Evolutionary conservation across 805 yeast genomes (phyloP), one percentile per base, ranked within the genome.

Genomic region (Helenozyma rhizophorensis): DNA sequence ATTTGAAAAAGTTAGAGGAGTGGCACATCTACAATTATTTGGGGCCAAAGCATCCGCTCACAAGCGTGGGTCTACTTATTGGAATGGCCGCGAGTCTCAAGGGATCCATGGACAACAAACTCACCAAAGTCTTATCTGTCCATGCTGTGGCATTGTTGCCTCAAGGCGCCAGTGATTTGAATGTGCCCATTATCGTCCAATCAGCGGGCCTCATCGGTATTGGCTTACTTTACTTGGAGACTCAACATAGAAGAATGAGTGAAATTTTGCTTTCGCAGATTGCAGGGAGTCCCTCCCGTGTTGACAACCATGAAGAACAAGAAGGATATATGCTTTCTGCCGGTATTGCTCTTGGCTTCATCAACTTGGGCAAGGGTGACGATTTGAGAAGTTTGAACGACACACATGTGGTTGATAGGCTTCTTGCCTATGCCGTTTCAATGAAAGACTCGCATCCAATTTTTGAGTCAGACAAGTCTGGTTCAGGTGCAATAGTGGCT

Each of bases 11-110:
- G 25, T 60, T 93, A 16, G 97, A 90, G 50, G 96, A 93, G 55
- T 93, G 97, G 97, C 96, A 89, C 53, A 83, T 90, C 19, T 93
- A 87, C 55, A 89, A 90, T 51, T 88, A 87, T 45, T 62, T 93
- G 33, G 95, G 96, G 0, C 95, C 96, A 1, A 89, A 93, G 44
- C 87, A 85, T 48, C 75, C 82, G 3, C 73, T 73, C 25, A 85
- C 95, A 0, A 85, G 95, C 54, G 80, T 88, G 22, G 97, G 97
- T 0, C 65, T 93, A 27, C 62, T 93, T 22, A 59, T 93, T 12
- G 99, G 99, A 1, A 82, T 90, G 86, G 78, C 96, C 13, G 96
- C 96, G 0, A 85, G 96, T 57, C 64, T 79, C 37, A 68, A 68
- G 44, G 89, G 97, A 2, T 67, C 89, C 0, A 83, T 83, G 86